phyloP scores from a whole-genome alignment of 2,329 filamentous ascomycete species.

The Aspergillus sp. region DNA sequence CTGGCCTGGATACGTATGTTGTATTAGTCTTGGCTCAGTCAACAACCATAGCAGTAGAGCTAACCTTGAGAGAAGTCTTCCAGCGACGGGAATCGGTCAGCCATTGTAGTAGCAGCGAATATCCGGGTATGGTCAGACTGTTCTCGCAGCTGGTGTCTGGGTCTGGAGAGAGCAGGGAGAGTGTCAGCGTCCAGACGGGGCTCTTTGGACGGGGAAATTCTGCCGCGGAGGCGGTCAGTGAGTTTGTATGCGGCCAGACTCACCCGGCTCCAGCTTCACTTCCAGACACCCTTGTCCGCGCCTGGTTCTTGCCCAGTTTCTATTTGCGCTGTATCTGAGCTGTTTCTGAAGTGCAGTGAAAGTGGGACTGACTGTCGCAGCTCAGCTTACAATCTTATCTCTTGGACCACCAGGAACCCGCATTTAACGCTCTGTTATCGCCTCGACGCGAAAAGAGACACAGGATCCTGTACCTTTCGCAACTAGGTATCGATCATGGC shows the following conservation, averaged over 20 bases:
- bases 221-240: constrained; percentile 12
- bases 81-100: constrained; percentile 67
- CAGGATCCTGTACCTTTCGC: background rate
- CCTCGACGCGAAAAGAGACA: too few relatives aligned
- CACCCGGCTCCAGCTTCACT: constrained; percentile 5
- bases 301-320: background rate
- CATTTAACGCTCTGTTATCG: too few relatives aligned
- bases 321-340: background rate
- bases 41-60: constrained; percentile 17
- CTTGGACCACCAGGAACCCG: too few relatives aligned
- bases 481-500: constrained; percentile 52
- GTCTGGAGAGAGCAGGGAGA: constrained; percentile 4
- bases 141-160: constrained; percentile 3
- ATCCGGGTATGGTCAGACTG: constrained; percentile 1
- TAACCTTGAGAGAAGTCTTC: constrained; percentile 62
- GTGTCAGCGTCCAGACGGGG: constrained; percentile 9
- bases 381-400: background rate
- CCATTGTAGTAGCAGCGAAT: constrained; percentile 58
- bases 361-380: background rate
- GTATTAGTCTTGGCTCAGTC: constrained; percentile 18
- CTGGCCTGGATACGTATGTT: constrained; percentile 19
- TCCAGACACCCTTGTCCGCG: background rate
- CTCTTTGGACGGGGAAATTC: constrained; percentile 8
- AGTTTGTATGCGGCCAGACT: constrained; percentile 7
- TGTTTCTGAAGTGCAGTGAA: too few relatives aligned